phyloP scores from a whole-genome alignment of 768 basidiomycete species.

The Pulveroboletus sp. region DNA sequence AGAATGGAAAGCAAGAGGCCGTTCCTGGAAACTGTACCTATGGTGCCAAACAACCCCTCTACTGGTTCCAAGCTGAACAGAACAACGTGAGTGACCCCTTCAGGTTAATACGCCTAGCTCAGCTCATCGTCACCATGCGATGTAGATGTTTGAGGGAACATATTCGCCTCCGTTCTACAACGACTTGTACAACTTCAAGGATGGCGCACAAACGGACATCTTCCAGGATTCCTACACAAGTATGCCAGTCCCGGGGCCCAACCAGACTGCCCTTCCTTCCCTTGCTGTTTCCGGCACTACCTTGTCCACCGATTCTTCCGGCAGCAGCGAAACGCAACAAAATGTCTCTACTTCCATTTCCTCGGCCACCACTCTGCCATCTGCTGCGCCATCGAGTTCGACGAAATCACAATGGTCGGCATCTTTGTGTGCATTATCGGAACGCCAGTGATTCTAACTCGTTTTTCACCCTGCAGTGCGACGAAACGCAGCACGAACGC shows the following conservation, averaged over 20 bases:
- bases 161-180: slow-evolving; percentile 64
- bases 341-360: not conserved
- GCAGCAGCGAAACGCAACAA: not conserved
- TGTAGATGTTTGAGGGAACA: slow-evolving; percentile 60
- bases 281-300: not conserved
- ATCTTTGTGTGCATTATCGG: not conserved
- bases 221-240: slow-evolving; percentile 53
- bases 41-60: slow-evolving; percentile 65
- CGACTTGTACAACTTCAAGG: slow-evolving; percentile 62
- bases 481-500: not conserved
- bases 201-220: slow-evolving; percentile 73
- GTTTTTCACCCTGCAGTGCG: not conserved
- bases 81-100: slow-evolving; percentile 48
- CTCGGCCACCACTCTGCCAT: not conserved
- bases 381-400: not conserved
- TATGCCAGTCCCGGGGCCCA: slow-evolving; percentile 42
- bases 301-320: not conserved
- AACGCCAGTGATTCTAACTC: not conserved
- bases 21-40: slow-evolving; percentile 64
- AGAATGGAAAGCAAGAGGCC: slow-evolving; percentile 38
- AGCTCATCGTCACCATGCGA: not conserved
- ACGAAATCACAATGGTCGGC: slow-evolving; percentile 14
- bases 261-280: slow-evolving; percentile 25
- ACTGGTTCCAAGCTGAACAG: slow-evolving; percentile 59
- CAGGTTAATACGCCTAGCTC: not conserved